Evolutionary conservation across 2,329 filamentous ascomycete genomes (phyloP).

Genomic region (Aspergillus neotritici): DNA sequence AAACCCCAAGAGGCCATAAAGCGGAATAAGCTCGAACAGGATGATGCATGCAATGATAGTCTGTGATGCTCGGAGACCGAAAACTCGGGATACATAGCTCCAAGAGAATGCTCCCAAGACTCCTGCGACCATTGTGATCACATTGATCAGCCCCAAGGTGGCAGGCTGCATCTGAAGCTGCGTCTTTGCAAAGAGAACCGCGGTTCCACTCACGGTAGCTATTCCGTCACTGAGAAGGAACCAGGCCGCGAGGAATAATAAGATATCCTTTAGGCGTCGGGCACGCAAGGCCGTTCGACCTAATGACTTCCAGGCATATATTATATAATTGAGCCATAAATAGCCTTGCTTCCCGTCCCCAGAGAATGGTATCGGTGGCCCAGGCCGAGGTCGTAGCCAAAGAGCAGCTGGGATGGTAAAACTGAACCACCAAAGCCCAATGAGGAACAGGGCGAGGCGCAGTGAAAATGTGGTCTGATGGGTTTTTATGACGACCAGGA

Average conservation of each 20-base stretch:
- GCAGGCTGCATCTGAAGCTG: constrained; percentile 83
- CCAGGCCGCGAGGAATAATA: constrained; percentile 85
- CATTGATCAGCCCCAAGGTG: constrained; percentile 84
- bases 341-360: constrained; percentile 33
- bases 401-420: constrained; percentile 85
- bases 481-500: constrained; percentile 67
- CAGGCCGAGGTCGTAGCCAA: constrained; percentile 83
- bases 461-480: constrained; percentile 78
- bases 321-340: constrained; percentile 66
- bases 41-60: constrained; percentile 89
- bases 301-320: constrained; percentile 79
- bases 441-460: constrained; percentile 75
- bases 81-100: constrained; percentile 67
- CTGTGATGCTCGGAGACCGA: constrained; percentile 69
- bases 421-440: constrained; percentile 86
- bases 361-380: constrained; percentile 63
- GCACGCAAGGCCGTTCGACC: constrained; percentile 74
- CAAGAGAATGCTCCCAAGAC: constrained; percentile 86
- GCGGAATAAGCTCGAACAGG: constrained; percentile 83
- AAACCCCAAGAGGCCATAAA: constrained; percentile 87
- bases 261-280: constrained; percentile 66
- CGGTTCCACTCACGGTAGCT: constrained; percentile 89
- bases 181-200: constrained; percentile 93
- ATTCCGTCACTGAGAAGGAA: constrained; percentile 92
- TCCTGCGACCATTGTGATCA: constrained; percentile 79